Percentiles rank a stretch among this genome's conserved stretches.
Evolutionary conservation across 345 rosid species (phyloP).

Genomic region (Aquilaria yunnanensis): DNA sequence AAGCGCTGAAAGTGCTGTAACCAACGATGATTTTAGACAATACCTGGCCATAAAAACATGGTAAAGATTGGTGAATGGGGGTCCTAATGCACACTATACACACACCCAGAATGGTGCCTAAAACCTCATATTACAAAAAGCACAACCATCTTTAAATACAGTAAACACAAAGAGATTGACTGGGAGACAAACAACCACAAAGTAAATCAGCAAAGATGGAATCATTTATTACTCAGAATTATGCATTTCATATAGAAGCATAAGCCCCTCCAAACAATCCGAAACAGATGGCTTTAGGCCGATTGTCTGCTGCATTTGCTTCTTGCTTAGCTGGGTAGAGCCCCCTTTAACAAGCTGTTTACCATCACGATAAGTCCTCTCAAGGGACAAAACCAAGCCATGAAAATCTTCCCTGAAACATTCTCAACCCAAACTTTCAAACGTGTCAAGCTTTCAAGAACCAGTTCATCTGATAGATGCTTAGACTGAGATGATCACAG

Average conservation of each 20-base stretch:
- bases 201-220: neutral
- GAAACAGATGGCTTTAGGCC: slow-evolving; percentile 66
- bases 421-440: neutral
- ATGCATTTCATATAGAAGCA: slow-evolving; percentile 62
- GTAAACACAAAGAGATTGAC: neutral
- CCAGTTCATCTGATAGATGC: neutral
- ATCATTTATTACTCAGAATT: slow-evolving; percentile 48
- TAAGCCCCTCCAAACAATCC: slow-evolving; percentile 74
- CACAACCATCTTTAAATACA: neutral
- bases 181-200: neutral
- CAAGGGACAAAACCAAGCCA: slow-evolving; percentile 43
- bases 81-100: neutral
- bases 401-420: slow-evolving; percentile 52
- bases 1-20: slow-evolving; percentile 61
- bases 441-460: neutral
- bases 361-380: slow-evolving; percentile 47
- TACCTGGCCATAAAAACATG: slow-evolving; percentile 32
- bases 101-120: neutral
- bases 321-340: slow-evolving; percentile 29
- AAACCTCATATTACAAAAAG: neutral
- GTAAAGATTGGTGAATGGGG: neutral
- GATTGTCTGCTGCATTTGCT: slow-evolving; percentile 43
- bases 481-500: neutral
- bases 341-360: slow-evolving; percentile 48
- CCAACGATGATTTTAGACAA: slow-evolving; percentile 54